Conservation (phyloP, 1,284 basidiomycete species). For the Trametes versicolor region DNA sequence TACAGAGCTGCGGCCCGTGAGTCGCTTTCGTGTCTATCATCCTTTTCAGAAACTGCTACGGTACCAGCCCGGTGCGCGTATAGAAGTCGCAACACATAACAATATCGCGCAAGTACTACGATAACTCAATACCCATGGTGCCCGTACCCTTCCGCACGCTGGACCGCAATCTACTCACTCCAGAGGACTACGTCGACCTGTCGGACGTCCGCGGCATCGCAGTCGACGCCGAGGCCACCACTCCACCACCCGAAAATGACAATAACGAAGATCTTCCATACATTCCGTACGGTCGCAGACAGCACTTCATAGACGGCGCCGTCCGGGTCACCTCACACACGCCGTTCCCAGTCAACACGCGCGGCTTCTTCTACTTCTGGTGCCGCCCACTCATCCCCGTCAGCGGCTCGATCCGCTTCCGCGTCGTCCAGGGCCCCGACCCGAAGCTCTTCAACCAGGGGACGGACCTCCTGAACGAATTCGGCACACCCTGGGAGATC, state of each 20-base stretch:
- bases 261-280: background rate
- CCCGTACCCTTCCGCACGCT: constrained; percentile 6
- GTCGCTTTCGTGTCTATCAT: too few relatives aligned
- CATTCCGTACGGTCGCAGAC: too few relatives aligned
- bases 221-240: background rate
- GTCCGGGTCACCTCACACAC: background rate
- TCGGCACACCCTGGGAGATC: constrained; percentile 1
- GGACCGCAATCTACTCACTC: background rate
- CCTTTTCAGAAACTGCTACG: too few relatives aligned
- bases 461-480: background rate
- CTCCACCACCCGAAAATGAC: background rate
- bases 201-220: constrained; percentile 15
- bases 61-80: too few relatives aligned
- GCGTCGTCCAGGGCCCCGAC: background rate
- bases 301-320: constrained; percentile 12
- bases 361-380: constrained; percentile 5
- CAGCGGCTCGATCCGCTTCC: constrained; percentile 5
- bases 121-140: too few relatives aligned
- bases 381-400: background rate
- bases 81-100: too few relatives aligned
- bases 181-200: constrained; percentile 22
- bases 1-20: too few relatives aligned
- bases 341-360: constrained; percentile 3
- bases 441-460: too few relatives aligned
- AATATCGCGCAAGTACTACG: too few relatives aligned